Evolutionary conservation across 148 eudicot species (phyloP), one percentile per base, ranked within the genome.

Genomic region (Fallopia convolvulus): DNA sequence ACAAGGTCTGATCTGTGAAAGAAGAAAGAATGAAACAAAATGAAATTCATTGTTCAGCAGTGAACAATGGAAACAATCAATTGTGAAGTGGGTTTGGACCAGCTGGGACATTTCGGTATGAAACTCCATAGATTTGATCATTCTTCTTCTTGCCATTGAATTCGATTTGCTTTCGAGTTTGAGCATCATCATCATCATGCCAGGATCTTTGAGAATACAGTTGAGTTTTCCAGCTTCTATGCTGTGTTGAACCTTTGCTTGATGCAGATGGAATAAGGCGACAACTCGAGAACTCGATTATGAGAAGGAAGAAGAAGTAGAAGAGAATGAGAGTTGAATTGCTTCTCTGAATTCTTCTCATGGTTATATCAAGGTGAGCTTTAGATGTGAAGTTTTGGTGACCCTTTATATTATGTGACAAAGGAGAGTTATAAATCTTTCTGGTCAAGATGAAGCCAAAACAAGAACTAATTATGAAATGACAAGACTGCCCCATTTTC

Each of bases 21-120:
- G 41, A 58, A 58, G 13, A 14, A 58, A 58, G 21, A 23, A 58
- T 21, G 32, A 58, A 6, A 21, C 30, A 58, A 63, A 30, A 10
- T 52, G 21, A 52, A 52, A 52, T 17, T 61, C 68, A 61, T 23
- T 61, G 68, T 23, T 23, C 68, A 21, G 9, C 68, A 26, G 30
- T 63, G 70, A 63, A 63, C 70, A 63, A 63, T 26, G 14, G 44
- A 68, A 39, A 14, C 18, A 55, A 30, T 17, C 14, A 73, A 26
- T 73, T 73, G n/a, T 73, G 75, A 21, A 73, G 75, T 11, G 75
- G 75, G 39, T 73, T 73, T 48, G 75, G 46, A 11, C 75, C 75
- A 0, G 26, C 75, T 46, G 75, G 75, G 18, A 46, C 20, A 20
- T 44, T 21, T 21, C 75, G 32, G 6, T 46, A 15, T 0, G 75